Base-by-base conservation (phyloP, 176 grass and related monocot species). In the Carex pumila region DNA sequence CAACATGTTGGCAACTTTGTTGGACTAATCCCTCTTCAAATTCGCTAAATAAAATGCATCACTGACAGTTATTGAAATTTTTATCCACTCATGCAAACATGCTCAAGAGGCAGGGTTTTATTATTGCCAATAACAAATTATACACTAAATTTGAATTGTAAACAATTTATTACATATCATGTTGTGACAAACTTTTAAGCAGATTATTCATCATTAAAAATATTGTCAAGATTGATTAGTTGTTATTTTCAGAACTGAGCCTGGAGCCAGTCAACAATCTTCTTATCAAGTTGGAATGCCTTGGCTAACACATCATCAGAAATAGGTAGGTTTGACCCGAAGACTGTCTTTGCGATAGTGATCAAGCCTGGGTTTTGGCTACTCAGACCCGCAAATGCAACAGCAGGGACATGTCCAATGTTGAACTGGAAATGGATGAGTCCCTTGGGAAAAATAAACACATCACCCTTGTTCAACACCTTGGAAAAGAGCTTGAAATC, bases 251-350 rank as follows among this genome's bases (percentile, higher is more conserved):
- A 79, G 22, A 79, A 17, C 52, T 79, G 75, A 58, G 75, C 12
- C 15, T 79, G 67, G 9, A 71, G 67, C 67, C 67, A 71, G 67
- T 71, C 67, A 15, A 71, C 67, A 12, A 3, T 45, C 17, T 45
- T 71, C 37, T 45, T 71, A 21, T 71, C 67, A 10, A 71, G 67
- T 8, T 71, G 37, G 37, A 79, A 79, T 9, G 75, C 45, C 52
- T 79, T 79, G n/a, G 75, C 12, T 3, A 79, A 21, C 55, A 79
- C 75, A 59, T 79, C 75, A 79, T 79, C 75, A 10, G 50, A 79
- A 79, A 79, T 79, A 6, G 75, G 75, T n/a, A 7, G 75, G 75
- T 59, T 79, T 34, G 75, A 79, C 17, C 75, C 75, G 1, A 79
- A 79, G 1, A 79, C 22, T 7, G 75, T 52, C 22, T 79, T 45